Conservation (phyloP, 2,329 filamentous ascomycete genomes). For the Zasmidium angulare region DNA sequence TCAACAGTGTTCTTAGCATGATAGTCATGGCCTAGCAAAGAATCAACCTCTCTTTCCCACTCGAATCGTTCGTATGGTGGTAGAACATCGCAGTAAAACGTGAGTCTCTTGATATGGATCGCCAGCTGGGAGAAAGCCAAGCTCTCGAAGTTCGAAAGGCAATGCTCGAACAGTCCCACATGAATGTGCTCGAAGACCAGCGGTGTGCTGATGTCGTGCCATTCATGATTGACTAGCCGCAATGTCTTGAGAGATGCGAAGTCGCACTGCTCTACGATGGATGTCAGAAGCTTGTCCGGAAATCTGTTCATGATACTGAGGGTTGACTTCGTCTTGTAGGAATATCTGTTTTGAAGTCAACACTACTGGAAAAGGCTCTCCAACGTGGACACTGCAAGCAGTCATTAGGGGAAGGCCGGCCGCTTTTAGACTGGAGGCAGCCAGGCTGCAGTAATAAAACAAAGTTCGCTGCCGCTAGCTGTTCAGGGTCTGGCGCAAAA, state of each 20-base stretch:
- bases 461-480: background rate
- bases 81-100: constrained; percentile 29
- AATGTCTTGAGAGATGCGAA: constrained; percentile 22
- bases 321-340: too few relatives aligned
- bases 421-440: background rate
- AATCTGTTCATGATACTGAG: constrained; percentile 14
- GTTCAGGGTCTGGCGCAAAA: background rate
- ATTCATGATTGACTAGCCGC: constrained; percentile 22
- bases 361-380: too few relatives aligned
- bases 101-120: constrained; percentile 29
- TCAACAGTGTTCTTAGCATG: constrained; percentile 6
- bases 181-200: constrained; percentile 27
- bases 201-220: constrained; percentile 20
- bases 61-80: constrained; percentile 14
- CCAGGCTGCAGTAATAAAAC: background rate
- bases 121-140: constrained; percentile 22
- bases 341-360: too few relatives aligned
- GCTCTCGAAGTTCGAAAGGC: constrained; percentile 20
- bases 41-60: background rate
- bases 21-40: constrained; percentile 9
- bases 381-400: too few relatives aligned
- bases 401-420: background rate
- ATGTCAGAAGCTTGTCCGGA: constrained; percentile 29
- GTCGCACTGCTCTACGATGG: constrained; percentile 23
- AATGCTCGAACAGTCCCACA: constrained; percentile 25